Base-by-base conservation (phyloP, 1,284 basidiomycete genomes). In the Moesziomyces globuligerus region DNA sequence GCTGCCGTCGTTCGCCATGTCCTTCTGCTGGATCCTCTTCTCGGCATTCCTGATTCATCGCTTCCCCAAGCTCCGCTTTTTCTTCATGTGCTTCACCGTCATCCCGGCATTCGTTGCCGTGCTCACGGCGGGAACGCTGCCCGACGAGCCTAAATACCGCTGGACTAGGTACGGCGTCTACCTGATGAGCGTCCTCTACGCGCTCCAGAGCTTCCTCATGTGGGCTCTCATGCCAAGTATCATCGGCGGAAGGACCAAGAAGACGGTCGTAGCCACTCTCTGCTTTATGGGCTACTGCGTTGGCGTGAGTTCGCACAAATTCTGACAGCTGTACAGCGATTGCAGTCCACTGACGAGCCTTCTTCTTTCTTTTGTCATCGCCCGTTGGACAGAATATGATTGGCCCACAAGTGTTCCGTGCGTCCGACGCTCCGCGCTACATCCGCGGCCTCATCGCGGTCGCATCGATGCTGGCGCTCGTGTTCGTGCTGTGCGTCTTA, bases 191-290 rank as follows among this genome's bases (percentile, higher is more conserved):
- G 74, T 76, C 18, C 65, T 76, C 42, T 77, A 74, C 34, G 72
- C 72, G n/a, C 56, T 82, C 32, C 69, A 76, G 25, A 45, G 60
- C 11, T 78, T 79, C 56, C 68, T 75, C 20, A 74, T 70, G 28
- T 80, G 76, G 79, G 58, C 76, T 1, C 53, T 82, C 13, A 75
- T 82, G 54, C 69, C 74, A 4, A 75, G 69, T 21, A 81, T 80
- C 59, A 69, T 77, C n/a, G 78, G 76, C 13, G 81, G 81, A 7
- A 66, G 78, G 39, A 82, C 81, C 23, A 80, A 81, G 51, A 76
- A 78, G 56, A 76, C 74, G 25, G 71, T 80, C 10, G 70, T 79
- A 11, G 68, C 72, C 8, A 59, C 69, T 6, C 47, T 75, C 29
- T 65, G 54, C 34, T 83, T 82, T 58, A 72, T 79, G 56, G 75